These are phyloP conservation scores for Fraxinus sp. DNA, from an alignment of 305 asterid species.

Conservation along the genomic window DNA sequence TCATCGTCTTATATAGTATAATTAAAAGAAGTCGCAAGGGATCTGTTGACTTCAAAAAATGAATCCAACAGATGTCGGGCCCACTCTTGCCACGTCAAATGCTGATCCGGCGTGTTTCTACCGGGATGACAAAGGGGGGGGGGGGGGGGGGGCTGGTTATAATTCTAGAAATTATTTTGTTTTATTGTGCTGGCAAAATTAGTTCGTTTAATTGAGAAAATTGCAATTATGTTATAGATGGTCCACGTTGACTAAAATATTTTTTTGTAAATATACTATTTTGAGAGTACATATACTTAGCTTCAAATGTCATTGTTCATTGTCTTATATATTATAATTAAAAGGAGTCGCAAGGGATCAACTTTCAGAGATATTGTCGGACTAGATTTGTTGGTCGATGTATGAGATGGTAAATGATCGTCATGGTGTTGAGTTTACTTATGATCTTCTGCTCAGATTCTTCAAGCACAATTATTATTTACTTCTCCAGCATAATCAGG, in stretches of 20 bases:
- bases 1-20: neutral
- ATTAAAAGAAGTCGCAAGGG: neutral
- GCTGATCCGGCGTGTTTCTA: too few relatives aligned
- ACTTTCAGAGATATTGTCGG: neutral
- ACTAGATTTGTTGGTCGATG: neutral
- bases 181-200: neutral
- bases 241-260: neutral
- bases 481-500: neutral
- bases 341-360: neutral
- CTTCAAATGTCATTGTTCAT: neutral
- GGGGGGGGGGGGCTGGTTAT: constrained; percentile 8
- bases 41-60: too few relatives aligned
- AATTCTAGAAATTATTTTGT: constrained; percentile 10
- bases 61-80: too few relatives aligned
- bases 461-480: neutral
- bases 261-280: too few relatives aligned
- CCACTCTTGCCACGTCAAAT: too few relatives aligned
- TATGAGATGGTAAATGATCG: neutral
- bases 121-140: too few relatives aligned
- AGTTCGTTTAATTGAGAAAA: neutral
- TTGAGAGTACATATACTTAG: neutral
- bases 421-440: neutral
- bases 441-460: neutral
- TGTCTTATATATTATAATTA: neutral
- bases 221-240: neutral